Base-by-base conservation (phyloP, 306 rosid genomes). In the Prunus mume region DNA sequence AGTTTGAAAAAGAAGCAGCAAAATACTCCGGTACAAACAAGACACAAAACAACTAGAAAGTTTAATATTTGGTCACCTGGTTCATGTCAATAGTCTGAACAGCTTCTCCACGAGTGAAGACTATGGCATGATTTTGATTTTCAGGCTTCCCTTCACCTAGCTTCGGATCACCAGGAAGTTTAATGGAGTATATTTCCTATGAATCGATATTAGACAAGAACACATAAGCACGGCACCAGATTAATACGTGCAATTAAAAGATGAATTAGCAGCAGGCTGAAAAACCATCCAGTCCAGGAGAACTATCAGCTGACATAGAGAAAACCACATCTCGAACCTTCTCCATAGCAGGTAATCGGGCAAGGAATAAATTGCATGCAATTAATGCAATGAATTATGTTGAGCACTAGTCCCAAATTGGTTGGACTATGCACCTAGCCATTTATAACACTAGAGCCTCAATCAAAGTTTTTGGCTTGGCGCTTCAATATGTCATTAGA, bases 111-210 rank as follows among this genome's bases (percentile, higher is more conserved):
- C 98, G 98, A 30, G 98, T 95, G 84, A 95, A 95, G 79, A 95
- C 50, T 74, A 95, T 92, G 22, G 98, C 97, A 84, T 95, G 98
- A 76, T 95, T 95, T 90, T 95, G 98, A 85, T 95, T 95, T 86
- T 95, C 98, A 17, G 98, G 98, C 85, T 95, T 95, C 79, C 98
- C 98, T 90, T 95, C 98, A 72, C 98, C 98, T 45, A 95, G 93
- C 91, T 92, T 95, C 17, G 98, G 98, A 80, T 95, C 90, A 72
- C 98, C 98, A 75, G 98, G 98, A 80, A 95, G 97, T 86, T 86
- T 95, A 65, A 95, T 88, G 54, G 98, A 91, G 84, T 82, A 95
- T 84, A 95, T 84, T 79, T 92, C 98, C 98, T 95, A 71, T 17
- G 45, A 61, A 73, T 75, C 76, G 65, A 63, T 68, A 81, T 60